These are phyloP conservation scores for Aspergillus tamarii DNA, from an alignment of 2,329 filamentous ascomycete species.

Conservation along the genomic window DNA sequence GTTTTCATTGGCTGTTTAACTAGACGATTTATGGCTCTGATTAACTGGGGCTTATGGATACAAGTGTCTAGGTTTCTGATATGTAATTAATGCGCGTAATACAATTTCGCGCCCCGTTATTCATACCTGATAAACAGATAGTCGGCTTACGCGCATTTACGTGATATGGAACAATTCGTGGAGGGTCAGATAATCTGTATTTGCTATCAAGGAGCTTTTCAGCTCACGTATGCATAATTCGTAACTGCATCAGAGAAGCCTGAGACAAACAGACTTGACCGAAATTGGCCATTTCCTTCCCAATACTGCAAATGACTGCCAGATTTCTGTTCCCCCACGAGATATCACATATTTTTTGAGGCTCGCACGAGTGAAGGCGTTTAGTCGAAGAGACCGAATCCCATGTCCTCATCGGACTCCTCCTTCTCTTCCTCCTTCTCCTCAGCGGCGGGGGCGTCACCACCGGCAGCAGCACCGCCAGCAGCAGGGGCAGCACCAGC, in stretches of 20 bases:
- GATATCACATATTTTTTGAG: constrained; percentile 55
- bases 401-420: constrained; percentile 76
- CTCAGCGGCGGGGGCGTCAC: constrained; percentile 67
- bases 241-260: constrained; percentile 43
- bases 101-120: not conserved
- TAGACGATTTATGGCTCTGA: not conserved
- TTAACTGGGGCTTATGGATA: not conserved
- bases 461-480: constrained; percentile 66
- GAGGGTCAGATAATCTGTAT: constrained; percentile 41
- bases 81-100: not conserved
- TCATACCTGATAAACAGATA: not conserved
- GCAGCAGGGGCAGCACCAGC: constrained; percentile 52
- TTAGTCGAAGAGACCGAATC: constrained; percentile 72
- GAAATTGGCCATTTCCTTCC: constrained; percentile 31
- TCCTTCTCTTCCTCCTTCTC: constrained; percentile 74
- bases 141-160: constrained; percentile 11
- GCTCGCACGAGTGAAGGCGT: constrained; percentile 28
- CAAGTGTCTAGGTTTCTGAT: not conserved
- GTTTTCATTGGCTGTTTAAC: not conserved
- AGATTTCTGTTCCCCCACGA: constrained; percentile 64
- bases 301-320: constrained; percentile 35
- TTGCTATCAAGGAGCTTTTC: constrained; percentile 36
- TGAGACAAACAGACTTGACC: constrained; percentile 33
- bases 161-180: constrained; percentile 19
- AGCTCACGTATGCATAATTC: constrained; percentile 39